Base-by-base conservation (phyloP, 331 rosid species). In the Quercus lobata region DNA sequence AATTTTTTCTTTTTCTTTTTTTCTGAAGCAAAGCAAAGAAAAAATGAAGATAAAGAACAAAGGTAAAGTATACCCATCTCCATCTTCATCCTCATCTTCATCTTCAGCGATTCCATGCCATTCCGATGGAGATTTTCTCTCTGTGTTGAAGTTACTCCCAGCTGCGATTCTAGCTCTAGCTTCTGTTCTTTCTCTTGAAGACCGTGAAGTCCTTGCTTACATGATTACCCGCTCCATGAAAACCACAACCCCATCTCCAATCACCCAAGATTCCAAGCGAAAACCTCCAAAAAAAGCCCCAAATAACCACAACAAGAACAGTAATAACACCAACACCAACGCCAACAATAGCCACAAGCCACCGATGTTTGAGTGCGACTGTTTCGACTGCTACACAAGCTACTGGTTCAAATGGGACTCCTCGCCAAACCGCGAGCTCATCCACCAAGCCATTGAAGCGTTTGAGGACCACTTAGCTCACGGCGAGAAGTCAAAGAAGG, bases 191-290 rank as follows among this genome's bases (percentile, higher is more conserved):
- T 73, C 89, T 0, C 29, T 77, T 21, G 90, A 89, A 18, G 95
- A 91, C 78, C 90, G 90, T 6, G 92, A 91, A 76, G 95, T 89
- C 30, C 78, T 91, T 22, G 95, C 92, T n/a, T 91, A 89, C 74
- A 30, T 91, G 78, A 84, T 91, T 17, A 82, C 85, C 3, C 82
- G 84, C 69, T 89, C 95, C 53, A 65, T 85, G 76, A 82, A 81
- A 32, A 74, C 88, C 30, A 34, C 87, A 3, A 24, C 85, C 5
- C 34, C 82, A 6, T 53, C 83, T 41, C 29, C 82, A 10, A n/a
- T 75, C 3, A 12, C 27, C 24, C 80, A 73, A 17, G 80, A 68
- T 5, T 27, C 87, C 11, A 84, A 74, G 77, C 85, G 76, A 21
- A 83, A 68, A 10, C n/a, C 84, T 3, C 35, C 83, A 17, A 86